phyloP scores from a whole-genome alignment of 352 stramenopile species.

The Phytophthora hibernalis region DNA sequence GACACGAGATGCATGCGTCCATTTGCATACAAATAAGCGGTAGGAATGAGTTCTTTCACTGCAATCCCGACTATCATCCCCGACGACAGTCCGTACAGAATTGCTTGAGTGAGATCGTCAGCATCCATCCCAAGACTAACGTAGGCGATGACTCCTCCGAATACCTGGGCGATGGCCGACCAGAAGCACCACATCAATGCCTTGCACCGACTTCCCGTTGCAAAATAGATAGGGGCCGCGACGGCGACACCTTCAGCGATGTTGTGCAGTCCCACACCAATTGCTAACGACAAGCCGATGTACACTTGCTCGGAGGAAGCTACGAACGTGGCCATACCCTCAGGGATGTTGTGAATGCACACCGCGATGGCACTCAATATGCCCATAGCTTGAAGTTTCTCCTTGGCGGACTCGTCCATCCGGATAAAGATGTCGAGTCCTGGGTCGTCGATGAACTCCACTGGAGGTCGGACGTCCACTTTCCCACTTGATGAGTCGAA shows the following conservation, averaged over 20 bases:
- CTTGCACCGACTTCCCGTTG: conserved; percentile 91
- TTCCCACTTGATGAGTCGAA: conserved; percentile 28
- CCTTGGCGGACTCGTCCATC: conserved; percentile 52
- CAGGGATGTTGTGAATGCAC: conserved; percentile 96
- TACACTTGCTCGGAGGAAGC: conserved; percentile 85
- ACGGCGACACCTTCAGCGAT: conserved; percentile 97
- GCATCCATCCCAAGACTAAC: conserved; percentile 60
- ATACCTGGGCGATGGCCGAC: conserved; percentile 87
- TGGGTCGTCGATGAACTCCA: conserved; percentile 43
- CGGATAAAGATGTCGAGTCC: conserved; percentile 40
- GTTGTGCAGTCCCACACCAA: conserved; percentile 96
- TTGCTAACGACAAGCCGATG: conserved; percentile 89
- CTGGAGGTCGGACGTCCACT: conserved; percentile 23
- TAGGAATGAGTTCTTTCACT: conserved; percentile 91
- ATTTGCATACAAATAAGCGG: conserved; percentile 88
- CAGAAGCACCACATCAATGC: conserved; percentile 94
- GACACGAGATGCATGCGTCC: conserved; percentile 82
- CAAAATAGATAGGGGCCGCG: conserved; percentile 97
- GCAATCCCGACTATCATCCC: conserved; percentile 96
- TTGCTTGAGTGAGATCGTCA: conserved; percentile 66
- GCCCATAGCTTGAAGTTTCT: conserved; percentile 87
- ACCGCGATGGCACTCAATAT: conserved; percentile 94
- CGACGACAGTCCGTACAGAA: conserved; percentile 94
- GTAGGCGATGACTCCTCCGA: conserved; percentile 90
- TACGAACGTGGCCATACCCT: conserved; percentile 96